A percentile compares a stretch with the other conserved stretches of the same genome.
These are phyloP conservation scores for Quercus alba DNA, from an alignment of 306 rosid genomes.

Conservation along the genomic window DNA sequence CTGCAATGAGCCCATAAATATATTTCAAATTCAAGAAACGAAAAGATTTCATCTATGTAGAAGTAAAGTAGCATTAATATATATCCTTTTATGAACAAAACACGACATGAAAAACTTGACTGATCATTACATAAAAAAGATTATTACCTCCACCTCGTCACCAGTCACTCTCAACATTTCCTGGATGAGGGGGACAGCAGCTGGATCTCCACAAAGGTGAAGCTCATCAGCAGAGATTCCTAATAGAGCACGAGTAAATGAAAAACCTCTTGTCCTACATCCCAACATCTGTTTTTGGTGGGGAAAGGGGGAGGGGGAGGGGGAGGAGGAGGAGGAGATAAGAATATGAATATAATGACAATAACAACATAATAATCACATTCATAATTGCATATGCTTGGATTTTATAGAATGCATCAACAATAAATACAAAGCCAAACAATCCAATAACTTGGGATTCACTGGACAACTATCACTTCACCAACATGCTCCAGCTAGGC, in stretches of 20 bases:
- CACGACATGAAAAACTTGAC: neutral
- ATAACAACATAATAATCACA: slow-evolving; percentile 2
- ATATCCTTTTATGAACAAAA: neutral
- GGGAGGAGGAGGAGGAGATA: slow-evolving; percentile 5
- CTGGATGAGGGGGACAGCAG: slow-evolving; percentile 78
- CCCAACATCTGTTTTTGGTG: slow-evolving; percentile 71
- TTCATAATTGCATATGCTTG: neutral
- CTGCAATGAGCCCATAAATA: too few relatives aligned
- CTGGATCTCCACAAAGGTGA: slow-evolving; percentile 98
- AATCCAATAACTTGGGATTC: neutral
- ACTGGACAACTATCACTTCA: neutral
- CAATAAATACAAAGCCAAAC: neutral
- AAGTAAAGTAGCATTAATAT: neutral
- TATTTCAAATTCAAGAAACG: neutral
- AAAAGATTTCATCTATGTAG: neutral
- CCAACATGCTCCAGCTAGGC: neutral
- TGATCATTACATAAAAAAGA: neutral
- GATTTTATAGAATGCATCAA: neutral
- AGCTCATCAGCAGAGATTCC: slow-evolving; percentile 93
- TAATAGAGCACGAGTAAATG: slow-evolving; percentile 87
- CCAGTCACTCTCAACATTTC: slow-evolving; percentile 75
- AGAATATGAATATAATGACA: slow-evolving; percentile 4
- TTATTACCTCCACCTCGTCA: slow-evolving; percentile 76
- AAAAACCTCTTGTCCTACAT: slow-evolving; percentile 70
- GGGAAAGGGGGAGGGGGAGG: neutral